Evolutionary conservation across 116 monocot genomes (phyloP).

Genomic region (Posidonia oceanica): DNA sequence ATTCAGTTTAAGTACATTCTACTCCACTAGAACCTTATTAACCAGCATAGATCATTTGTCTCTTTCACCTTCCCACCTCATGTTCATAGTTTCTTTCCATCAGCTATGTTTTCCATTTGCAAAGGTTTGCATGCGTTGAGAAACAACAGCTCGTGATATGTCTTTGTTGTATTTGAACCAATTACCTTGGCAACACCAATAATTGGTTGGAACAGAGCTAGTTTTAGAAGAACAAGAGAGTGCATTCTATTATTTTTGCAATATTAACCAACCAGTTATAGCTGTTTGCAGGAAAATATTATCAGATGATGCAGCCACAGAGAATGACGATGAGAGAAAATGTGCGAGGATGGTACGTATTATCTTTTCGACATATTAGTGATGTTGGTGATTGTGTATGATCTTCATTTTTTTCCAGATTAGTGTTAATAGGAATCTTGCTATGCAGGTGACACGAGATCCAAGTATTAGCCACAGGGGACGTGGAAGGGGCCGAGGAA

Average conservation of each 20-base stretch:
- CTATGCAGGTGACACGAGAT: constrained; percentile 34
- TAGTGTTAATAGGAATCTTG: neutral
- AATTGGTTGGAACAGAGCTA: neutral
- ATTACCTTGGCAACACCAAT: neutral
- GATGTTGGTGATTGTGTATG: neutral
- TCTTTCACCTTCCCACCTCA: neutral
- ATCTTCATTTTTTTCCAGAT: neutral
- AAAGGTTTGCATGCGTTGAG: too few relatives aligned
- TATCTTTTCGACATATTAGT: neutral
- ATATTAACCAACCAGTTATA: neutral
- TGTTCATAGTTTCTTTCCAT: neutral
- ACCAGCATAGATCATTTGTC: neutral
- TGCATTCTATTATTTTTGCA: too few relatives aligned
- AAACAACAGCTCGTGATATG: too few relatives aligned
- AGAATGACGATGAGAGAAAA: constrained; percentile 39
- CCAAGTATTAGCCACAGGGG: constrained; percentile 42
- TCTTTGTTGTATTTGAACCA: neutral
- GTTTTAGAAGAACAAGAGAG: neutral
- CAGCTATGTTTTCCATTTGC: too few relatives aligned
- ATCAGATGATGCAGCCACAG: constrained; percentile 30
- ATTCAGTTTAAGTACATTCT: neutral
- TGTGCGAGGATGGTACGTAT: constrained; percentile 52
- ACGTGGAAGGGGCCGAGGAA: constrained; percentile 75
- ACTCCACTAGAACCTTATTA: neutral
- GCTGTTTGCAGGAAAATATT: constrained; percentile 47